Evolutionary conservation across 768 basidiomycete genomes (phyloP), one percentile per base, ranked within the genome.

Genomic region (Rhodotorula graminis): DNA sequence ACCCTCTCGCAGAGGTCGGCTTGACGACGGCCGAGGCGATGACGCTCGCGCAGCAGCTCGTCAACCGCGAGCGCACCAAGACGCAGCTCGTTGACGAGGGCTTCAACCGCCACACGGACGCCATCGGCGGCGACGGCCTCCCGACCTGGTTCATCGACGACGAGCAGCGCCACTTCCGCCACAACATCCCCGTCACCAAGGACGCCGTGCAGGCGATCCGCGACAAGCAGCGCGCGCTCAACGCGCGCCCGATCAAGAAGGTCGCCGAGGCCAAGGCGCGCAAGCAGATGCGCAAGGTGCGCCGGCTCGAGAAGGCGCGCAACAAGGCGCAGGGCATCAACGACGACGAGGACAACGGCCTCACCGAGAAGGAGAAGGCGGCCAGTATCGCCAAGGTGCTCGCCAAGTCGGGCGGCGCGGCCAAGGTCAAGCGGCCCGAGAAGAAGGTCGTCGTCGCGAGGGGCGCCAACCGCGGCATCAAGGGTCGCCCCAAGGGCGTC

Each of bases 71-170:
- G 82, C 93, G 84, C 75, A 97, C 93, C 1, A 89, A 88, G 78
- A 92, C 92, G 11, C 86, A 92, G 42, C 85, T 99, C 37, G 86
- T 98, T 79, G 92, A 98, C 77, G 90, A 96, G 59, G 96, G 96
- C 21, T 99, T 98, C 84, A 93, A 89, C 81, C 90, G 92, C 19
- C 90, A 93, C 81, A 91, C 94, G 3, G 69, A 70, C 53, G 40
- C 58, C 12, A 55, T 70, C n/a, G 86, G 90, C 68, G 95, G 93
- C 81, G 96, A 98, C 62, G 92, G 85, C 25, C 86, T 98, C 19
- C 96, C 96, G 11, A 82, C 88, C 0, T 99, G 96, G 96, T 98
- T 99, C 85, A 84, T 98, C 47, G 96, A 99, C 76, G 96, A 99
- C 76, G 96, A 99, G 82, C 82, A 88, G 23, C 93, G 93, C 77